Evolutionary conservation across 257 asterid genomes (phyloP), one percentile per base, ranked within the genome.

Genomic region (Penstemon eatonii): DNA sequence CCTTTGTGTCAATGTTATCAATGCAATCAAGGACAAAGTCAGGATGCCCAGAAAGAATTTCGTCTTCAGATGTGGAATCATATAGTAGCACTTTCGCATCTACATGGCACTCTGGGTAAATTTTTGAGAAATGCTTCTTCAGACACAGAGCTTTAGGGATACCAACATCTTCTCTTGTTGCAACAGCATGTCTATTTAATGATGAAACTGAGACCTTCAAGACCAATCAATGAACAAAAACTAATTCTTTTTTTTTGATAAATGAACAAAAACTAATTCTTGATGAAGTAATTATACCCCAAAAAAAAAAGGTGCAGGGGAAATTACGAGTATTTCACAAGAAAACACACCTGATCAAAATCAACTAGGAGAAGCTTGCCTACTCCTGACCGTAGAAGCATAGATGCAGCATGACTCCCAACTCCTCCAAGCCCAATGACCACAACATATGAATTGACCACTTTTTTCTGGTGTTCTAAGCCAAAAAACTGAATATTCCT

Each of bases 341-440:
- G 43, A 52, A 8, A 68, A 75, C 55, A 33, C 60, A 93, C 99
- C 97, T 90, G 95, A 79, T 93, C 99, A 72, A 93, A 93, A 82
- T 90, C 97, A 49, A 93, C 92, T 62, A 93, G 97, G 8, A 93
- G 96, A 46, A 93, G 96, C 81, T 82, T 84, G 68, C 97, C 95
- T 13, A 91, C 89, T 41, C 99, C 96, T 10, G 96, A 90, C 73
- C 99, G 85, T 87, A 90, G 84, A 81, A 91, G 97, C 96, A 90
- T 93, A 70, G 90, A 80, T 44, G 99, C 99, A 75, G 96, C 99
- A 86, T 93, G 99, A 73, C 97, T 93, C 67, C 97, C 96, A 66
- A 93, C 97, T 66, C 99, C 99, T 53, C 99, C 97, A 75, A 93
- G 99, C 70, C 99, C 96, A 86, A 93, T 89, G 67, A 93, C 89